A percentile compares a stretch with the other conserved stretches of the same genome.
Conservation (phyloP, 2,329 filamentous ascomycete genomes). For the Davidsoniella virescens region DNA sequence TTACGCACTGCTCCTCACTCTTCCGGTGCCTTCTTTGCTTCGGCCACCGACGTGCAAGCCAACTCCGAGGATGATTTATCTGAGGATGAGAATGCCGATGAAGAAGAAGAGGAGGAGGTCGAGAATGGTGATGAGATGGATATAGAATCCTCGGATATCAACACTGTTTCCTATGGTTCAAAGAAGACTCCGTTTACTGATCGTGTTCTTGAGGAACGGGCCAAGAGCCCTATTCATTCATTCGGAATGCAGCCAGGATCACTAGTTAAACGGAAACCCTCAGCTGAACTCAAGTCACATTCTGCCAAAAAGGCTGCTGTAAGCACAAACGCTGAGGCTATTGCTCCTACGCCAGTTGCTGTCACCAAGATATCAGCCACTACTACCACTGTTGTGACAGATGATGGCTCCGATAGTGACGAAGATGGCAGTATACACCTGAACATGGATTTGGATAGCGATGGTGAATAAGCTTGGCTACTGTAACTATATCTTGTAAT, state of each 20-base stretch:
- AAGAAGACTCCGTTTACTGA: conserved; percentile 9
- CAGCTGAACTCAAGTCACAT: conserved; percentile 18
- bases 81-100: conserved; percentile 17
- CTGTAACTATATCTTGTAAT: neutral
- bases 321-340: neutral
- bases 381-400: conserved; percentile 15
- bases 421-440: conserved; percentile 40
- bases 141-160: conserved; percentile 4
- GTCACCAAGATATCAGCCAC: conserved; percentile 13
- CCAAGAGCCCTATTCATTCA: conserved; percentile 3
- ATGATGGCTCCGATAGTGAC: conserved; percentile 24
- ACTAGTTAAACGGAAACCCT: conserved; percentile 24
- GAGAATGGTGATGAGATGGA: conserved; percentile 10
- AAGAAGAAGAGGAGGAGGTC: conserved; percentile 22
- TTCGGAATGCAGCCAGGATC: conserved; percentile 15
- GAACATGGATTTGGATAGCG: conserved; percentile 42
- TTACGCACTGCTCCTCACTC: conserved; percentile 27
- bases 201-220: conserved; percentile 3
- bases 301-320: conserved; percentile 21
- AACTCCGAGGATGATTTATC: conserved; percentile 7
- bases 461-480: conserved; percentile 19
- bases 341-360: conserved; percentile 14
- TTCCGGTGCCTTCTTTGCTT: conserved; percentile 18
- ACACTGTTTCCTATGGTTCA: conserved; percentile 6
- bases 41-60: conserved; percentile 7